Evolutionary conservation across 192 early-diverging fungal genomes (phyloP).

Genomic region (Radiomyces spectabilis): DNA sequence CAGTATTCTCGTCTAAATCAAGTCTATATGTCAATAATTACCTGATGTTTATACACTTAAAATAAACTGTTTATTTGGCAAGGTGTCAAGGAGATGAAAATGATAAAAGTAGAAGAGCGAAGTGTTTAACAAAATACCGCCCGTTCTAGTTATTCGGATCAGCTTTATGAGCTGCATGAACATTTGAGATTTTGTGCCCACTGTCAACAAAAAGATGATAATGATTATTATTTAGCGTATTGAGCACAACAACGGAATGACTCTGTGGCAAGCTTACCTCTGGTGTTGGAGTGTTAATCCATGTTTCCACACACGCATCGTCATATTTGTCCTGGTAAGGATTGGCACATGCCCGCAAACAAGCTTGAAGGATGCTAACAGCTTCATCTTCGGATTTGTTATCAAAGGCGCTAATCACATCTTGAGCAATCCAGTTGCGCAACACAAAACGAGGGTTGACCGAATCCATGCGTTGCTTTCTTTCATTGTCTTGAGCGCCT

Average conservation of each 20-base stretch:
- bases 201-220: constrained; percentile 43
- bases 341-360: constrained; percentile 45
- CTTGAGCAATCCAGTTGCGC: constrained; percentile 74
- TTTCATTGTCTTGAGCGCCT: constrained; percentile 10
- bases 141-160: too few species aligned
- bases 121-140: too few species aligned
- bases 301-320: not conserved
- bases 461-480: constrained; percentile 51
- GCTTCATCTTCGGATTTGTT: constrained; percentile 31
- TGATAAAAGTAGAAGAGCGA: too few species aligned
- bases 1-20: too few species aligned
- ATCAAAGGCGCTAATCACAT: constrained; percentile 47
- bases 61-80: too few species aligned
- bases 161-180: constrained; percentile 72
- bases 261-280: constrained; percentile 21
- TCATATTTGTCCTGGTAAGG: constrained; percentile 44
- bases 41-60: too few species aligned
- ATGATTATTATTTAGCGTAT: too few species aligned
- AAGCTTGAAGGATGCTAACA: constrained; percentile 27
- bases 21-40: too few species aligned
- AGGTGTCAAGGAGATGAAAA: too few species aligned
- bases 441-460: constrained; percentile 73
- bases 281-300: constrained; percentile 28
- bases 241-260: constrained; percentile 33
- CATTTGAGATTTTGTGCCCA: constrained; percentile 64